Conservation (phyloP, 208 protist genomes). For the Ichthyophonus hoferi region DNA sequence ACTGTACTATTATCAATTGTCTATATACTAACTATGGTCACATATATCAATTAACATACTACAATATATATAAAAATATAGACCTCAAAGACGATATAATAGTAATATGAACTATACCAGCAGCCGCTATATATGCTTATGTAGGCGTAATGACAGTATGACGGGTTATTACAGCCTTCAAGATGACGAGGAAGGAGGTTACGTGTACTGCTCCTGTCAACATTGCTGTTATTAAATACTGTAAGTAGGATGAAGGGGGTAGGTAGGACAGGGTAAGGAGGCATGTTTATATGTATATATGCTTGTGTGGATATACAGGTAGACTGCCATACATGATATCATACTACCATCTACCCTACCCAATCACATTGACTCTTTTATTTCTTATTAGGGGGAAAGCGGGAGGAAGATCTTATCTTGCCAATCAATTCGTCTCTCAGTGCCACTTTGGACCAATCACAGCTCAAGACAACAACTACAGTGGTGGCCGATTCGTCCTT, state of each 20-base stretch:
- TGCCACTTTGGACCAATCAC: conserved; percentile 84
- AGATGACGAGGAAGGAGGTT: background rate
- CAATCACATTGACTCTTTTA: background rate
- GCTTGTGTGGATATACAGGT: background rate
- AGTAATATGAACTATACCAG: too few relatives aligned
- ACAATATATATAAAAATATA: too few relatives aligned
- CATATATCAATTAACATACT: too few relatives aligned
- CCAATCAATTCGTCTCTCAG: conserved; percentile 93
- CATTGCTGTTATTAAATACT: conserved; percentile 99
- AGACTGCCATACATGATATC: background rate
- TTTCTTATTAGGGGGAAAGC: conserved; percentile 83
- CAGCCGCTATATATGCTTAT: too few relatives aligned
- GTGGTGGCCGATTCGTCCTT: conserved; percentile 65
- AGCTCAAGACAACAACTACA: conserved; percentile 86
- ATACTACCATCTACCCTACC: background rate
- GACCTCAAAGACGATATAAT: too few relatives aligned
- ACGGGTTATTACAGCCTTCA: background rate
- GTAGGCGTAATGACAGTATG: too few relatives aligned
- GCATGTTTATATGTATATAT: conserved; percentile 3
- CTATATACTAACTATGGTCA: too few relatives aligned
- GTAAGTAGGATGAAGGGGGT: too few relatives aligned
- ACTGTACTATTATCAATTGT: too few relatives aligned
- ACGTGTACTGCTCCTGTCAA: conserved; percentile 93
- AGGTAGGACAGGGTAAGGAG: too few relatives aligned
- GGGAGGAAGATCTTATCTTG: conserved; percentile 80